A percentile compares a stretch with the other conserved stretches of the same genome.
These are phyloP conservation scores for Persicaria maculosa DNA, from an alignment of 148 eudicot species.

Conservation along the genomic window DNA sequence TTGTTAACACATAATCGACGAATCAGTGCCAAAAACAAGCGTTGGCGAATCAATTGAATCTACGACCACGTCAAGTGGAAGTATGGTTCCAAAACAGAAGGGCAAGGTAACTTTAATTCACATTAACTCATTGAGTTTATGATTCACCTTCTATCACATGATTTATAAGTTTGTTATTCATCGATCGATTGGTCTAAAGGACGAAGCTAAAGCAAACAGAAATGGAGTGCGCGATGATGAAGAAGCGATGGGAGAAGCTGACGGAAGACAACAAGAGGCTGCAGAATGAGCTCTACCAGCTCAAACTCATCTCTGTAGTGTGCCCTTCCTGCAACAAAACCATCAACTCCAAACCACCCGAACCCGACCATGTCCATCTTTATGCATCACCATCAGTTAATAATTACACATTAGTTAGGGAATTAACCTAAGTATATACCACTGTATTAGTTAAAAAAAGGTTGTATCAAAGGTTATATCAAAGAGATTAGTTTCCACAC, in stretches of 20 bases:
- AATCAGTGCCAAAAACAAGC: conserved; percentile 75
- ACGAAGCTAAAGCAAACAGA: conserved; percentile 45
- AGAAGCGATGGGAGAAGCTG: conserved; percentile 61
- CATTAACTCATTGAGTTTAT: too few species aligned
- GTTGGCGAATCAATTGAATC: conserved; percentile 54
- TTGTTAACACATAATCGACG: background rate
- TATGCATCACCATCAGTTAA: too few species aligned
- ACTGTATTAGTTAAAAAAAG: too few species aligned
- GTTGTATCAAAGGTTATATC: too few species aligned
- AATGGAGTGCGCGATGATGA: conserved; percentile 62
- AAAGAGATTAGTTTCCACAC: too few species aligned
- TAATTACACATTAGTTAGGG: too few species aligned
- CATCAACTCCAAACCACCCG: too few species aligned
- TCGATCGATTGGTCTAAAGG: background rate
- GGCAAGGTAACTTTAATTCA: conserved; percentile 42
- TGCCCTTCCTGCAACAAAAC: too few species aligned
- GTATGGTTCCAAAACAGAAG: conserved; percentile 92
- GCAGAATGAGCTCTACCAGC: conserved; percentile 61
- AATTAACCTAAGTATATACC: too few species aligned
- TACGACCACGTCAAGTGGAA: conserved; percentile 87
- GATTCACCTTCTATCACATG: too few species aligned
- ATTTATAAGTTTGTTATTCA: too few species aligned
- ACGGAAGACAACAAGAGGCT: conserved; percentile 68
- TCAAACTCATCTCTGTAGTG: conserved; percentile 12
- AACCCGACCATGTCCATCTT: too few species aligned